These are phyloP conservation scores for Naganishia liquefaciens DNA, from an alignment of 1,284 basidiomycete species.

Conservation along the genomic window DNA sequence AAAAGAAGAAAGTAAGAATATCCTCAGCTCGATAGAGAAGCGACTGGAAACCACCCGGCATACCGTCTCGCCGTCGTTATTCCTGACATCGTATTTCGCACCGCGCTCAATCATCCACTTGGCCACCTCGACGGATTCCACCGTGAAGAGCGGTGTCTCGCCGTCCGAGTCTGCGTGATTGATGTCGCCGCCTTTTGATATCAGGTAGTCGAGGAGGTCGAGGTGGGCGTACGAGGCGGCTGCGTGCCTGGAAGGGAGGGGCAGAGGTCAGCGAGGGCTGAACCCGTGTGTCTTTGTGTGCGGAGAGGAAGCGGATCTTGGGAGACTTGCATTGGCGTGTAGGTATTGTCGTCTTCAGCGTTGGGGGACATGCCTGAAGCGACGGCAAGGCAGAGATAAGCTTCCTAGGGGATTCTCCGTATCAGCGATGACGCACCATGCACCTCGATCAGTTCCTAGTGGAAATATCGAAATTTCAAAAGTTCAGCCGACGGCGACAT, in stretches of 20 bases:
- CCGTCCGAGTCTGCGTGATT: slow-evolving; percentile 83
- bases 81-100: slow-evolving; percentile 65
- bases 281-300: too few species aligned
- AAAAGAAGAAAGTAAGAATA: neutral
- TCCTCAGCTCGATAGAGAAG: too few species aligned
- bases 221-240: slow-evolving; percentile 87
- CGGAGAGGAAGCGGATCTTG: slow-evolving; percentile 26
- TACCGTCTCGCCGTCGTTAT: slow-evolving; percentile 75
- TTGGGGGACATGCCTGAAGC: slow-evolving; percentile 68
- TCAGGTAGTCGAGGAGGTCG: slow-evolving; percentile 72
- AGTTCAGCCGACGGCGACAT: neutral
- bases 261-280: slow-evolving; percentile 1
- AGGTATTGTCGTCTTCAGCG: slow-evolving; percentile 71
- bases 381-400: neutral
- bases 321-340: slow-evolving; percentile 74
- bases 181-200: slow-evolving; percentile 77
- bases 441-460: slow-evolving; percentile 63
- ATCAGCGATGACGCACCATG: slow-evolving; percentile 56
- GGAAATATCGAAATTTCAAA: neutral
- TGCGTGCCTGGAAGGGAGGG: slow-evolving; percentile 84
- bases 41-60: slow-evolving; percentile 44
- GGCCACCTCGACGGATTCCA: slow-evolving; percentile 77
- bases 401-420: neutral
- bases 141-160: slow-evolving; percentile 88
- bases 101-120: slow-evolving; percentile 76